Evolutionary conservation across 2,329 filamentous ascomycete species (phyloP), one percentile per base, ranked within the genome.

Genomic region (Claviceps sp.): DNA sequence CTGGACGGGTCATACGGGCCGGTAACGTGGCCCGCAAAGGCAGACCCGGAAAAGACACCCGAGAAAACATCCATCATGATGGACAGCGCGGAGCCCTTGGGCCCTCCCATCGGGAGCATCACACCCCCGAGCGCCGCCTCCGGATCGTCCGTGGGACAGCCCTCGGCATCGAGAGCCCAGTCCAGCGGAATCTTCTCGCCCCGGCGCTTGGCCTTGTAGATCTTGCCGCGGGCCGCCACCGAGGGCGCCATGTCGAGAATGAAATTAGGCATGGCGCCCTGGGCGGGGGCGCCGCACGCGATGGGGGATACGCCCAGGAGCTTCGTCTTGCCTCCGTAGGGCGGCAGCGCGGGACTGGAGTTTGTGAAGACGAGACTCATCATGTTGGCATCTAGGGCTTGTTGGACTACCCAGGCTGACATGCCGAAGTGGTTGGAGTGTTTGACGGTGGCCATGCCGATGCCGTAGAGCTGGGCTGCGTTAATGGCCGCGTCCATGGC

Each of bases 11-110:
- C 85, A 63, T 93, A 93, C 0, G 87, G 88, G 17, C 79, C 79
- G 0, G 82, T 85, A 17, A 93, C 87, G 60, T 85, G 74, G 0
- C 87, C 87, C 0, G 85, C 88, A 66, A 88, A 93, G 0, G 86
- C 86, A 37, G 82, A 84, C 0, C 87, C 87, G 0, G 85, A 88
- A 0, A 93, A 61, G 0, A 87, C 83, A 0, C 87, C 87, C 0
- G 85, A 89, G 62, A 93, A 91, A 2, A 94, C 84, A 62, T 93
- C 87, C 88, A 93, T 93, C 85, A 89, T 91, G 52, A 93, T 79
- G 0, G 85, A 72, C 42, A 93, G 65, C 0, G 78, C 88, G 2
- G 83, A 87, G 0, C 88, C 88, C 65, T 93, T 93, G 0, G 87
- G 86, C 0, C 88, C 87, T 2, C 87, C 87, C 84, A 93, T 89